Evolutionary conservation across 257 asterid species (phyloP).

Genomic region (Nicotiana tomentosiformis): DNA sequence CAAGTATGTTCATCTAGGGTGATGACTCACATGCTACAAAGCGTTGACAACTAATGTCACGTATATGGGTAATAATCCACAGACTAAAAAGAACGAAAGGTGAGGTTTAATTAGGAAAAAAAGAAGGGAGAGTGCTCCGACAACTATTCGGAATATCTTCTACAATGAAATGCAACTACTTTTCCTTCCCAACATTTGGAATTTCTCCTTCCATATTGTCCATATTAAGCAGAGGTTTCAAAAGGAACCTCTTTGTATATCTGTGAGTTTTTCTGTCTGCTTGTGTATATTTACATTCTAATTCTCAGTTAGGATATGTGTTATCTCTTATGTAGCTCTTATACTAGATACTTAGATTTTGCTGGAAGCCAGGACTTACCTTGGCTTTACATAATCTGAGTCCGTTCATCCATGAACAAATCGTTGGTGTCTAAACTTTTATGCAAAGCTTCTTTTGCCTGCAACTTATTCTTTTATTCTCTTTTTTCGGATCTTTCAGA

Average conservation of each 20-base stretch:
- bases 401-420: background rate
- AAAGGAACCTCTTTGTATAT: background rate
- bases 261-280: background rate
- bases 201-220: background rate
- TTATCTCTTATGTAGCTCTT: background rate
- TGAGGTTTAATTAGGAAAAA: background rate
- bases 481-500: conserved; percentile 30
- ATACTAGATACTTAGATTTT: background rate
- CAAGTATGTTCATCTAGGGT: background rate
- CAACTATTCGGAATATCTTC: background rate
- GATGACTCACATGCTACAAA: background rate
- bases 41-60: background rate
- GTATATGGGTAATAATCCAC: background rate
- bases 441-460: background rate
- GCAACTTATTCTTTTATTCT: background rate
- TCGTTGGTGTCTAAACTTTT: background rate
- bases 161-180: background rate
- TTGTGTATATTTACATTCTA: background rate
- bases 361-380: background rate
- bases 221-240: background rate
- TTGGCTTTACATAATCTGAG: background rate
- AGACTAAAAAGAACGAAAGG: background rate
- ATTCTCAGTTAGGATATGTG: background rate
- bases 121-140: background rate
- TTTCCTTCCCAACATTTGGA: background rate